phyloP scores from a whole-genome alignment of 1,284 basidiomycete species.

The Ustilago xerochloae region DNA sequence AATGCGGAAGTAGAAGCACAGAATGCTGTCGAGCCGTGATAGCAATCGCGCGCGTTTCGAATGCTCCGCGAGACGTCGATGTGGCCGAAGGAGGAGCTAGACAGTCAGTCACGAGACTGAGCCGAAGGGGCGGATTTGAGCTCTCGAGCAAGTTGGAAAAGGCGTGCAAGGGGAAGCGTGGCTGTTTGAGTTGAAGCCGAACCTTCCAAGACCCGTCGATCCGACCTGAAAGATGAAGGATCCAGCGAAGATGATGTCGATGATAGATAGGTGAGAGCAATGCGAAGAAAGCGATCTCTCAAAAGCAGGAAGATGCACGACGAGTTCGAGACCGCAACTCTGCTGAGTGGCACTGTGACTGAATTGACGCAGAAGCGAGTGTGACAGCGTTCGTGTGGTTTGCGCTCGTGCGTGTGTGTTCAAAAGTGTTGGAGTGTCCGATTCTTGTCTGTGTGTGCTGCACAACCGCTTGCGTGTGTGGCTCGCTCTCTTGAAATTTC shows the following conservation, averaged over 20 bases:
- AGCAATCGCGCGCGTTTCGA: no score
- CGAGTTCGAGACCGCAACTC: background rate
- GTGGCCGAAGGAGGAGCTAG: no score
- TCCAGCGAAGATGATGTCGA: background rate
- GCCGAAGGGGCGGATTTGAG: no score
- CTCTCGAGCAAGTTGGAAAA: no score
- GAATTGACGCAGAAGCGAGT: slow-evolving; percentile 1
- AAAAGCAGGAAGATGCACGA: slow-evolving; percentile 19
- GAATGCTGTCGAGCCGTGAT: no score
- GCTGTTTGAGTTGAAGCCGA: background rate
- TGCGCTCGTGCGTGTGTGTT: background rate
- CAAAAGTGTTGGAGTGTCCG: background rate
- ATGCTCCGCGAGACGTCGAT: no score
- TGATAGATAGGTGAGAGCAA: background rate
- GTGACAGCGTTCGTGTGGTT: slow-evolving; percentile 20
- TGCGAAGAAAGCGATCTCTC: slow-evolving; percentile 15
- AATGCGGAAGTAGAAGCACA: no score
- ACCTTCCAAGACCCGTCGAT: no score
- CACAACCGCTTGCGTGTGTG: slow-evolving; percentile 15
- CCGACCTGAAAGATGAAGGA: no score
- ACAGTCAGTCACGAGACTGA: no score
- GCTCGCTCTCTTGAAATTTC: slow-evolving; percentile 8
- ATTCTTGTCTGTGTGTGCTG: background rate
- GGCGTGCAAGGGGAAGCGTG: no score
- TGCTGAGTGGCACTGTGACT: no score